Evolutionary conservation across 192 early-diverging fungal genomes (phyloP).

Genomic region (Umbelopsis sp.): DNA sequence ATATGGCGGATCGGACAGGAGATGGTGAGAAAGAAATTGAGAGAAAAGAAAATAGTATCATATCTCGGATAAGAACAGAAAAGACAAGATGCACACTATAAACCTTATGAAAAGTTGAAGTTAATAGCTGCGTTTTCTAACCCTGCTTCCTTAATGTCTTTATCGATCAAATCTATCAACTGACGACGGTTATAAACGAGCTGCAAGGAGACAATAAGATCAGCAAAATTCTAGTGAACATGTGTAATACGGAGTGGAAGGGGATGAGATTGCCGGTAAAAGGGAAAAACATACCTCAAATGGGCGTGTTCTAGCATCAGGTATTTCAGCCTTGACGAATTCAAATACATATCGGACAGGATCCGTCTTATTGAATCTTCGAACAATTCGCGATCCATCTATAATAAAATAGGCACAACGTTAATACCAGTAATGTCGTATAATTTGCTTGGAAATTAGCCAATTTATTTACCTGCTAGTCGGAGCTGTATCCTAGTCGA

Average conservation of each 20-base stretch:
- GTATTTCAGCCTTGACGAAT: conserved; percentile 74
- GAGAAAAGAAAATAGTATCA: too few species aligned
- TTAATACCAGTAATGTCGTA: neutral
- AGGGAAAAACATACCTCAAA: conserved; percentile 68
- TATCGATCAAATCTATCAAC: conserved; percentile 63
- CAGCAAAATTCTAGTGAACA: neutral
- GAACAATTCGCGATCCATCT: conserved; percentile 78
- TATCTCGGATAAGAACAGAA: too few species aligned
- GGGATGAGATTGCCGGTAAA: neutral
- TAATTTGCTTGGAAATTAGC: neutral
- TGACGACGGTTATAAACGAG: conserved; percentile 69
- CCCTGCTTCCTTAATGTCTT: conserved; percentile 75
- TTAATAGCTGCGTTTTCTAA: conserved; percentile 59
- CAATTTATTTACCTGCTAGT: conserved; percentile 49
- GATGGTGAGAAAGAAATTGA: too few species aligned
- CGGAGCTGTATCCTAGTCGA: conserved; percentile 84
- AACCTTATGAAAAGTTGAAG: conserved; percentile 39
- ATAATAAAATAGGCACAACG: neutral
- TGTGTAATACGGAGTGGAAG: neutral
- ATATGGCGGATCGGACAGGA: too few species aligned
- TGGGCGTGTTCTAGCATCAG: conserved; percentile 57
- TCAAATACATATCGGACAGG: conserved; percentile 79
- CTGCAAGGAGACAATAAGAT: conserved; percentile 47
- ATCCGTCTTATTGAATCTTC: conserved; percentile 75
- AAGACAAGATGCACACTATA: too few species aligned